Percentiles rank a stretch among this genome's conserved stretches.
These are phyloP conservation scores for Naganishia kalamii DNA, from an alignment of 768 basidiomycete species.

Conservation along the genomic window DNA sequence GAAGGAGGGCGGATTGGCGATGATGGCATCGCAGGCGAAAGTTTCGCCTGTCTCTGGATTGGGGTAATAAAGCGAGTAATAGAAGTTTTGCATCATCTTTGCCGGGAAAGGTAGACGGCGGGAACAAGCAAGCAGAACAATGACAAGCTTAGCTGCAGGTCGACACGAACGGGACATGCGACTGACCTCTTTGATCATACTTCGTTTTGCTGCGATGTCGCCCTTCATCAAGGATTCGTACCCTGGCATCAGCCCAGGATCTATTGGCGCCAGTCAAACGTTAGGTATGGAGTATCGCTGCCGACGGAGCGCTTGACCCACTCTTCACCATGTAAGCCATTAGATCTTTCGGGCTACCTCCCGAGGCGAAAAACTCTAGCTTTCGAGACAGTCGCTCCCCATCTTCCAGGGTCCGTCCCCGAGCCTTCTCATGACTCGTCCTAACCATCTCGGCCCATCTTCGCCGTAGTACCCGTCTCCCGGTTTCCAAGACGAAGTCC, in stretches of 20 bases:
- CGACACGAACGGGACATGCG: neutral
- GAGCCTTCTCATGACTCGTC: neutral
- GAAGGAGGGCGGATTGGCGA: slow-evolving; percentile 63
- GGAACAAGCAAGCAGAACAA: neutral
- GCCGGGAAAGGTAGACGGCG: neutral
- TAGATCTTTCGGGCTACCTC: slow-evolving; percentile 60
- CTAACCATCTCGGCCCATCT: slow-evolving; percentile 1
- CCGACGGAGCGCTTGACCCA: slow-evolving; percentile 35
- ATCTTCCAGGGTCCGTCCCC: slow-evolving; percentile 1
- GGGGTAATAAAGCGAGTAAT: slow-evolving; percentile 54
- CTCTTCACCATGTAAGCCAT: slow-evolving; percentile 72
- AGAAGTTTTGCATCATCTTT: slow-evolving; percentile 61
- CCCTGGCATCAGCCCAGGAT: slow-evolving; percentile 62
- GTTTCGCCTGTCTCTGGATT: slow-evolving; percentile 50
- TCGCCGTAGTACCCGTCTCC: slow-evolving; percentile 24
- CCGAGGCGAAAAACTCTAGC: slow-evolving; percentile 59
- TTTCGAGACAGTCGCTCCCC: neutral
- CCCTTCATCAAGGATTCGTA: slow-evolving; percentile 58
- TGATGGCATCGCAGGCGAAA: slow-evolving; percentile 61
- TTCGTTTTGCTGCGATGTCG: slow-evolving; percentile 57
- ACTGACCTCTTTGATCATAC: slow-evolving; percentile 54
- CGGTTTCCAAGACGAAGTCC: slow-evolving; percentile 53
- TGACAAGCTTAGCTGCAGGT: neutral
- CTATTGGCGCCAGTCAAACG: slow-evolving; percentile 38
- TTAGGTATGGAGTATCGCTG: neutral